These are phyloP conservation scores for Jaenimonas drosophilae DNA, from an alignment of 208 protist species.

Conservation along the genomic window DNA sequence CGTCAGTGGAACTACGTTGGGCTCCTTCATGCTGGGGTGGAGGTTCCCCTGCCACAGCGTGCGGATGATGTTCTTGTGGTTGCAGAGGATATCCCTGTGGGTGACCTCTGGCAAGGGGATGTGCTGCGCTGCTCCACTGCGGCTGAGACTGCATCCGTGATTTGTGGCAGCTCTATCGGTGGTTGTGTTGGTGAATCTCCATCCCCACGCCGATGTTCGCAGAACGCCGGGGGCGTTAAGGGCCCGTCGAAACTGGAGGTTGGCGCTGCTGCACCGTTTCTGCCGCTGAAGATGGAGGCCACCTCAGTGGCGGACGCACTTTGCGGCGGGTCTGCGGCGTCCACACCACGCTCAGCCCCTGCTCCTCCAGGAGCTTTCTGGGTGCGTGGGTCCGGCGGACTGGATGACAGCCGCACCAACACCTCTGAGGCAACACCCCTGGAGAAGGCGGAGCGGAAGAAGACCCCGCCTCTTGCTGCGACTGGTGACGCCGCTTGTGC, in stretches of 20 bases:
- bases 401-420: slow-evolving; percentile 28
- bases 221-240: not conserved
- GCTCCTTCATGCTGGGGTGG: slow-evolving; percentile 29
- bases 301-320: too few relatives aligned
- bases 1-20: slow-evolving; percentile 54
- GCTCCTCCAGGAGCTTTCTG: slow-evolving; percentile 45
- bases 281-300: too few relatives aligned
- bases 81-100: slow-evolving; percentile 34
- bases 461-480: too few relatives aligned
- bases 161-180: slow-evolving; percentile 4
- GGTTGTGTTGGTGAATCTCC: not conserved
- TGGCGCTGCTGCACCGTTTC: too few relatives aligned
- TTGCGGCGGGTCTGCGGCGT: slow-evolving; percentile 9
- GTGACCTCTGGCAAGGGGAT: slow-evolving; percentile 59
- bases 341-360: slow-evolving; percentile 17
- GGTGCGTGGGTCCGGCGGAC: slow-evolving; percentile 33
- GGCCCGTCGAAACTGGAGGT: not conserved
- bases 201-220: too few relatives aligned
- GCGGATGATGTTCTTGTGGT: slow-evolving; percentile 58
- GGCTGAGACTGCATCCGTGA: slow-evolving; percentile 34
- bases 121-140: slow-evolving; percentile 56
- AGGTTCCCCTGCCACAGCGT: slow-evolving; percentile 21
- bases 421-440: slow-evolving; percentile 13
- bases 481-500: not conserved
- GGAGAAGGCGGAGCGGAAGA: too few relatives aligned